A percentile compares a stretch with the other conserved stretches of the same genome.
Evolutionary conservation across 2,329 filamentous ascomycete species (phyloP).

Genomic region (Cercospora sp.): DNA sequence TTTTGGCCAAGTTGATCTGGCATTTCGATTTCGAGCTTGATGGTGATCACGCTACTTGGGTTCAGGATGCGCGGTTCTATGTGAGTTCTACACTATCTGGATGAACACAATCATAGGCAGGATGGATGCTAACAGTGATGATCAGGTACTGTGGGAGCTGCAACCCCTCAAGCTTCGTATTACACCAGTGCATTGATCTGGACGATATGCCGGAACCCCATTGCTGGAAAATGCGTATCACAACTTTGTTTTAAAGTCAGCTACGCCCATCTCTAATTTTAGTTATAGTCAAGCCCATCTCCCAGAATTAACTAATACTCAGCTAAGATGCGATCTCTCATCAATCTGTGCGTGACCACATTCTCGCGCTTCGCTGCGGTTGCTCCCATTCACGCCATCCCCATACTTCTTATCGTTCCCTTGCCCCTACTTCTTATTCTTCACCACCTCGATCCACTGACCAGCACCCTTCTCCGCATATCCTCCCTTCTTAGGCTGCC

Average conservation of each 20-base stretch:
- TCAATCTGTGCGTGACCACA: not conserved
- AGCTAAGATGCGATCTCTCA: not conserved
- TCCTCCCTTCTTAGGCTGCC: not conserved
- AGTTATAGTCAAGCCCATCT: not conserved
- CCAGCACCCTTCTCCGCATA: not conserved
- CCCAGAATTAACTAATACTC: not conserved
- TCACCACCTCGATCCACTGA: not conserved
- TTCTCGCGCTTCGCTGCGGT: not conserved
- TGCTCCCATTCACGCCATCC: not conserved
- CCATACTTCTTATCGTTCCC: not conserved
- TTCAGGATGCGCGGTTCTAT: conserved; percentile 30
- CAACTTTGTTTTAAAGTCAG: not conserved
- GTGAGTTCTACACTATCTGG: no score
- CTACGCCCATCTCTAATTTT: not conserved
- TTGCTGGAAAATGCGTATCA: not conserved
- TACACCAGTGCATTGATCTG: conserved; percentile 15
- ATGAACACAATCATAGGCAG: no score
- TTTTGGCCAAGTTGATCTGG: conserved; percentile 29
- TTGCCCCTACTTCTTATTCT: not conserved
- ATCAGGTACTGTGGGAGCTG: conserved; percentile 27
- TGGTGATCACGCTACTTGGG: conserved; percentile 27
- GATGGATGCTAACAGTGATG: no score
- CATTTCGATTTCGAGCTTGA: conserved; percentile 30
- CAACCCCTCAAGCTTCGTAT: conserved; percentile 25
- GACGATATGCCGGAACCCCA: not conserved